Evolutionary conservation across 2,329 filamentous ascomycete genomes (phyloP).

Genomic region (Ophiostoma sp.): DNA sequence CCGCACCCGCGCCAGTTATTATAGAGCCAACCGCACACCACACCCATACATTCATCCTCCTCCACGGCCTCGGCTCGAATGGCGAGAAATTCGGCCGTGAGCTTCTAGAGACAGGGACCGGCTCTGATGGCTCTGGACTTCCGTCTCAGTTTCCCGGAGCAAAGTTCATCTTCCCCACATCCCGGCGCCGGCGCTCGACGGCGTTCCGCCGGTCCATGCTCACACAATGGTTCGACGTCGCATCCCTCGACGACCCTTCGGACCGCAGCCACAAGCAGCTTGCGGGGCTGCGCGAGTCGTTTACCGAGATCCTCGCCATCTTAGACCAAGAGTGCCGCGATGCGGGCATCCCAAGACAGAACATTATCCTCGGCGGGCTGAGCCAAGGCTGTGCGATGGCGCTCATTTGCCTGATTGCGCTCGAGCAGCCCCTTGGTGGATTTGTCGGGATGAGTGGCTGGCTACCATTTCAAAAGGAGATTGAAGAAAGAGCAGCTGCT

Average conservation of each 20-base stretch:
- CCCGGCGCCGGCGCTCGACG: constrained; percentile 40
- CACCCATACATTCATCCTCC: constrained; percentile 31
- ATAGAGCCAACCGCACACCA: constrained; percentile 28
- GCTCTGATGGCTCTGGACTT: constrained; percentile 29
- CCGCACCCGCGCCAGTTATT: constrained; percentile 23
- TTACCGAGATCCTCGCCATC: constrained; percentile 33
- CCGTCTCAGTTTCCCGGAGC: constrained; percentile 36
- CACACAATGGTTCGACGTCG: constrained; percentile 49
- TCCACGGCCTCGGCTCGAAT: constrained; percentile 34
- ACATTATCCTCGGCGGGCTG: constrained; percentile 44
- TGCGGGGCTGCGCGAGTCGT: constrained; percentile 41
- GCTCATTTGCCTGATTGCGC: constrained; percentile 10
- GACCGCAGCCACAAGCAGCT: constrained; percentile 41
- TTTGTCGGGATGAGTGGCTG: constrained; percentile 22
- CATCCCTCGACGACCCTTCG: constrained; percentile 37
- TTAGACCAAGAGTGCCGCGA: background rate
- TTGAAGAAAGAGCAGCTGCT: constrained; percentile 32
- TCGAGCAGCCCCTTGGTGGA: constrained; percentile 17
- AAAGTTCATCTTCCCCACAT: constrained; percentile 49
- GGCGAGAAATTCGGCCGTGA: constrained; percentile 34
- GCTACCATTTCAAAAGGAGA: constrained; percentile 29
- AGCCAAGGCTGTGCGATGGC: constrained; percentile 20
- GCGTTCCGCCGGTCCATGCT: constrained; percentile 40
- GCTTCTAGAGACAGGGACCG: constrained; percentile 29
- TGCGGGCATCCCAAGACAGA: constrained; percentile 30